Conservation (phyloP, 208 protist genomes). For the Vickermania ingenoplastis region DNA sequence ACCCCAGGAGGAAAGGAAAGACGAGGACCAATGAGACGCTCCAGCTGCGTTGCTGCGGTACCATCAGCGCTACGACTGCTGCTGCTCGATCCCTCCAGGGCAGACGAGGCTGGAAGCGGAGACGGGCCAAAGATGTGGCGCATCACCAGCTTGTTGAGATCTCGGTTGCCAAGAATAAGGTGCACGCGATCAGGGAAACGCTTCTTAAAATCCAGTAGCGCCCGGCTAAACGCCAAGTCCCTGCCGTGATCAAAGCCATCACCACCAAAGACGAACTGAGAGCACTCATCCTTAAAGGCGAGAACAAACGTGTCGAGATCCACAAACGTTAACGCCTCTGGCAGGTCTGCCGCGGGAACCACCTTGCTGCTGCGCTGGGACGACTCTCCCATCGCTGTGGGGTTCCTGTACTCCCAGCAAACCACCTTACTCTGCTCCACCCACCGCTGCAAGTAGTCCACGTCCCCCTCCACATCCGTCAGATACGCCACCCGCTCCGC, state of each 20-base stretch:
- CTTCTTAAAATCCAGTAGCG: slow-evolving; percentile 65
- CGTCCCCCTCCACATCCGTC: slow-evolving; percentile 85
- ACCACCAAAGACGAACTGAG: slow-evolving; percentile 85
- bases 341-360: neutral
- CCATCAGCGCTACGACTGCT: slow-evolving; percentile 10
- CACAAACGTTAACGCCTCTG: neutral
- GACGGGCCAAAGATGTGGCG: slow-evolving; percentile 18
- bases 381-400: neutral
- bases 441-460: slow-evolving; percentile 70
- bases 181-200: slow-evolving; percentile 67
- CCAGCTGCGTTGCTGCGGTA: neutral
- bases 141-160: slow-evolving; percentile 87
- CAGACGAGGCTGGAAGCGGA: slow-evolving; percentile 5
- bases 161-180: slow-evolving; percentile 85
- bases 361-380: neutral
- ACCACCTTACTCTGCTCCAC: slow-evolving; percentile 26
- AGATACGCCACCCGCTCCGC: slow-evolving; percentile 47
- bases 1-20: neutral
- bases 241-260: slow-evolving; percentile 83
- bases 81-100: slow-evolving; percentile 10
- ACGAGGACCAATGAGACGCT: slow-evolving; percentile 12
- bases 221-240: slow-evolving; percentile 51
- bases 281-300: slow-evolving; percentile 27
- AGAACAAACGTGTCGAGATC: slow-evolving; percentile 15
- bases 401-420: slow-evolving; percentile 5